Percentiles rank a stretch among this genome's conserved stretches.
These are phyloP conservation scores for Penicillium vulpinum DNA, from an alignment of 2,329 filamentous ascomycete species.

Conservation along the genomic window DNA sequence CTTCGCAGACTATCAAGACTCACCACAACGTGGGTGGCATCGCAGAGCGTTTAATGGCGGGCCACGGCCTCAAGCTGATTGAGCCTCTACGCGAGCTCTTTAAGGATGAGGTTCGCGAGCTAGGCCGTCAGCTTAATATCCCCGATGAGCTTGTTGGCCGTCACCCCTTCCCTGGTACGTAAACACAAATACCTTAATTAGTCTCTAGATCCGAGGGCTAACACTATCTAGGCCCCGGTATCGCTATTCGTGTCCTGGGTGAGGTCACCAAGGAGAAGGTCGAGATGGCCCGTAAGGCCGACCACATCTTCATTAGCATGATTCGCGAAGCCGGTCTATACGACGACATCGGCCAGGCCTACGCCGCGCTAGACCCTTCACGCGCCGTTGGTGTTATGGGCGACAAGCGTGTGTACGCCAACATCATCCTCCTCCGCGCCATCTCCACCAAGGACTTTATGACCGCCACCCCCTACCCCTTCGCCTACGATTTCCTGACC, in stretches of 20 bases:
- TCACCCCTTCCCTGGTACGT: slow-evolving; percentile 59
- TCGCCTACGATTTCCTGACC: slow-evolving; percentile 63
- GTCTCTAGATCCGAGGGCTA: not conserved
- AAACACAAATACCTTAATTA: not conserved
- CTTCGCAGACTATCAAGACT: slow-evolving; percentile 70
- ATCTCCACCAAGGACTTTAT: slow-evolving; percentile 70
- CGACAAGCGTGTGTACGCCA: slow-evolving; percentile 62
- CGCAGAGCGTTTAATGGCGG: slow-evolving; percentile 56
- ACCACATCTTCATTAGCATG: slow-evolving; percentile 50
- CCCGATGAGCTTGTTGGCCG: slow-evolving; percentile 72
- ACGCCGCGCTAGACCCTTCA: slow-evolving; percentile 65
- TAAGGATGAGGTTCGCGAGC: slow-evolving; percentile 75
- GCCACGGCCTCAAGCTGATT: slow-evolving; percentile 49
- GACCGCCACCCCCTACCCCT: slow-evolving; percentile 70
- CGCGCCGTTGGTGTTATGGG: slow-evolving; percentile 60
- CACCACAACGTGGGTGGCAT: slow-evolving; percentile 69
- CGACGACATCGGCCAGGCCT: slow-evolving; percentile 66
- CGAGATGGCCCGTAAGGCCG: slow-evolving; percentile 62
- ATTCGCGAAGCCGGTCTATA: slow-evolving; percentile 49
- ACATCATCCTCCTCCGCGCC: slow-evolving; percentile 44
- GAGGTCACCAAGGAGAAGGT: slow-evolving; percentile 80
- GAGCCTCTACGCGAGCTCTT: slow-evolving; percentile 78
- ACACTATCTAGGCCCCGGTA: slow-evolving; percentile 57
- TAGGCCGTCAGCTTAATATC: slow-evolving; percentile 72
- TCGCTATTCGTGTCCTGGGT: slow-evolving; percentile 78